Evolutionary conservation across 495 filamentous ascomycete species (phyloP).

Genomic region (Pseudoneurospora amorphoporcata): DNA sequence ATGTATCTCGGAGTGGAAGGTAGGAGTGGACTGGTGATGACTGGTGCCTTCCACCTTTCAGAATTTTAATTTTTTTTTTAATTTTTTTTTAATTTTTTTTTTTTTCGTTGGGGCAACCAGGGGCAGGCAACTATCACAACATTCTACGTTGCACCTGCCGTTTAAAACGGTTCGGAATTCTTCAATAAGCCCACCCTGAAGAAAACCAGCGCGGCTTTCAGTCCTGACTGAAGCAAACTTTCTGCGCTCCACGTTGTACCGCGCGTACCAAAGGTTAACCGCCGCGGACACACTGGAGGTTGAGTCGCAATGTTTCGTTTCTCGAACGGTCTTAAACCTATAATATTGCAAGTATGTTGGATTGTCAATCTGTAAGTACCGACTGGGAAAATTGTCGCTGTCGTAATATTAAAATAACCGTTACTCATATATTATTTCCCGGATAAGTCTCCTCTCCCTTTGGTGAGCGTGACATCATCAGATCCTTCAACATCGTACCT

Average conservation of each 20-base stretch:
- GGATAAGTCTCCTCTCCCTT: neutral
- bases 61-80: no score
- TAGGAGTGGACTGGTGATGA: neutral
- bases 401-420: neutral
- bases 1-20: neutral
- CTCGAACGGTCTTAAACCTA: neutral
- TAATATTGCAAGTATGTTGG: neutral
- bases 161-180: neutral
- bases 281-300: neutral
- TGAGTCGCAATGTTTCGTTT: neutral
- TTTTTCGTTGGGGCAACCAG: neutral
- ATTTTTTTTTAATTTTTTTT: no score
- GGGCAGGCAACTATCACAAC: neutral
- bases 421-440: neutral
- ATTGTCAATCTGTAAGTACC: neutral
- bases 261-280: no score
- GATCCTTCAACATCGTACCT: neutral
- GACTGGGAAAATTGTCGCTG: neutral
- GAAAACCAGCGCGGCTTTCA: no score
- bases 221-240: no score
- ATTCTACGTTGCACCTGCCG: neutral
- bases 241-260: no score
- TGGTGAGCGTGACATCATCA: neutral
- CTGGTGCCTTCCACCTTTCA: neutral
- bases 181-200: neutral